Base-by-base conservation (phyloP, 768 basidiomycete genomes). In the Clitopilus passeckerianus region DNA sequence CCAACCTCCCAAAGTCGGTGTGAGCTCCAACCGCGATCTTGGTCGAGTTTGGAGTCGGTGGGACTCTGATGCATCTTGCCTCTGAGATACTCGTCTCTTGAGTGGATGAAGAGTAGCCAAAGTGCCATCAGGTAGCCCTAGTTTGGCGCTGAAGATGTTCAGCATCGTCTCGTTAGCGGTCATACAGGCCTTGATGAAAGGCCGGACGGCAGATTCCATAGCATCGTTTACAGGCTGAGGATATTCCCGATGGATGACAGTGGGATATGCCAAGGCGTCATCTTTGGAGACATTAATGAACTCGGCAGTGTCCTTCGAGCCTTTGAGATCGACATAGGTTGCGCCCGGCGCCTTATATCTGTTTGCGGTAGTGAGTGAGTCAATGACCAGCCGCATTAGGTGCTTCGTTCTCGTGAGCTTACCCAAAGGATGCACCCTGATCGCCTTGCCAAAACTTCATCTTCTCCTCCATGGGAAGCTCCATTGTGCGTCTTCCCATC, bases 251-350 rank as follows among this genome's bases (percentile, higher is more conserved):
- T 80, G 76, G 16, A 66, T 66, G 9, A 77, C 65, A 0, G 58
- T 58, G 0, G 82, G 82, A 63, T 74, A 82, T 0, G 76, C 71
- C 3, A 83, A 64, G 0, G 72, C 78, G 55, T 84, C 83, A 59
- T 84, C 83, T 61, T 80, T 79, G 0, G 81, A 70, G 53, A 83
- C 66, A 60, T 80, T 81, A 53, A 83, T 68, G 65, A 80, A 80
- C 62, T 82, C 79, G 12, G 72, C 68, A 1, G 70, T 74, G 63
- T 83, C 81, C 41, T 67, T 60, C 37, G 72, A 77, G 59, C 81
- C 81, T 23, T 69, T 71, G 54, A 75, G 73, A 61, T 83, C 81
- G 1, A 75, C 72, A 9, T 75, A 76, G 53, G 73, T 79, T 3
- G 73, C 76, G 3, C 82, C 82, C 0, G 69, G 66, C 30, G 77